Evolutionary conservation across 1,139 yeast species (phyloP), one percentile per base, ranked within the genome.

Genomic region (Candida sp.): DNA sequence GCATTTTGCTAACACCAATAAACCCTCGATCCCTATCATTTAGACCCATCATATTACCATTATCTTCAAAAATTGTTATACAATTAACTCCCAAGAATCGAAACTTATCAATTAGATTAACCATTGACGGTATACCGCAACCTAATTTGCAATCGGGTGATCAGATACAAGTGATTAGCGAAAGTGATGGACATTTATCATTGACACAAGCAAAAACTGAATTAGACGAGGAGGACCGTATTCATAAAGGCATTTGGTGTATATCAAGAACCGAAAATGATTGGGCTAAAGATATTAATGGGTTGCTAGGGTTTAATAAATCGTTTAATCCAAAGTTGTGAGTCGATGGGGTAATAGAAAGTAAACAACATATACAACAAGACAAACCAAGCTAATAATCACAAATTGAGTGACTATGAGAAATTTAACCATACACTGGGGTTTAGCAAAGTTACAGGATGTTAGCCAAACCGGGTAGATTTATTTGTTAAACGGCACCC

Each of bases 231-330:
- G 51, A 48, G 19, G 51, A 79, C 22, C 93, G 93, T 1, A 50
- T 50, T 27, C 56, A 53, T 34, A 70, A 79, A 29, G 96, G 96
- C 1, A 81, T 91, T n/a, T 89, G 95, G 84, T 90, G 97, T 64
- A 84, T 91, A 4, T 88, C 96, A 0, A 76, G 83, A 45, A 74
- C 84, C 9, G 89, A 84, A 49, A 84, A 86, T 50, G 97, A 91
- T 60, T 91, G 98, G 98, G 88, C 91, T 2, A 78, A 78, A 47
- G 96, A 95, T 41, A 82, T 91, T 45, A 91, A 91, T 57, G 91
- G 87, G 51, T 72, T 91, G 48, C 66, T 91, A 35, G 97, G 97
- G 2, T 91, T 91, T 73, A 91, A 91, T 59, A 82, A 90, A 19
- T 79, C 88, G 42, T 91, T 91, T 61, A 22, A 37, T 21, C 40